Base-by-base conservation (phyloP, 2,329 filamentous ascomycete genomes). In the Aspergillus texensis region DNA sequence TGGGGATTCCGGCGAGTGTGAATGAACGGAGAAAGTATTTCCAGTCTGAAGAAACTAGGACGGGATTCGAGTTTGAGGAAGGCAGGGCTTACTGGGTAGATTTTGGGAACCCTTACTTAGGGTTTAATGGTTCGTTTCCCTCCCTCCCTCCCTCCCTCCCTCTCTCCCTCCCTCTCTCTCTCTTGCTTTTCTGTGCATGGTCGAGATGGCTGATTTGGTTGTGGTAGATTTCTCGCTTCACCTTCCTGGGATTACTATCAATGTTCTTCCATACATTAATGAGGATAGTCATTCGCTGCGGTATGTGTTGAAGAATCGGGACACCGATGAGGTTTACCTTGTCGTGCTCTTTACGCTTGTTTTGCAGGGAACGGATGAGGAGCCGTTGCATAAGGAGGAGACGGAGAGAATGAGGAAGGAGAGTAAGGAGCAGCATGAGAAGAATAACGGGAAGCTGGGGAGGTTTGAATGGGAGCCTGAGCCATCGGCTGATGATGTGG, bases 31-130 rank as follows among this genome's bases (percentile, higher is more conserved):
- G 86, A 76, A 89, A 88, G 71, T 80, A 82, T 70, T 91, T 90
- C 70, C 78, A 91, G 60, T 81, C 81, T 5, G 82, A 87, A 70
- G 75, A 77, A 26, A 82, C 85, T 62, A 78, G 88, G 67, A 83
- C 83, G 66, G 75, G 77, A 2, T 91, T 89, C 72, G 80, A 79
- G 12, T 91, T 90, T 74, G 86, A 90, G 71, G 80, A 81, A 57
- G 88, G 87, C 0, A 80, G 87, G 66, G 79, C 83, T 62, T 91
- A 91, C 78, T 79, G 82, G 64, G 85, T 83, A 67, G 89, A 91
- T 75, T 98, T 99, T 78, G 96, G 90, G 78, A 98, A 98, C 76
- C 91, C 91, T 1, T 97, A 96, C 78, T 79, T 99, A 53, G 93
- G 96, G 77, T 97, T 98, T 76, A 90, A 89, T 72, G 86, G 86